A percentile compares a stretch with the other conserved stretches of the same genome.
These are phyloP conservation scores for Aspergillus indologenus DNA, from an alignment of 495 filamentous ascomycete genomes.

Conservation along the genomic window DNA sequence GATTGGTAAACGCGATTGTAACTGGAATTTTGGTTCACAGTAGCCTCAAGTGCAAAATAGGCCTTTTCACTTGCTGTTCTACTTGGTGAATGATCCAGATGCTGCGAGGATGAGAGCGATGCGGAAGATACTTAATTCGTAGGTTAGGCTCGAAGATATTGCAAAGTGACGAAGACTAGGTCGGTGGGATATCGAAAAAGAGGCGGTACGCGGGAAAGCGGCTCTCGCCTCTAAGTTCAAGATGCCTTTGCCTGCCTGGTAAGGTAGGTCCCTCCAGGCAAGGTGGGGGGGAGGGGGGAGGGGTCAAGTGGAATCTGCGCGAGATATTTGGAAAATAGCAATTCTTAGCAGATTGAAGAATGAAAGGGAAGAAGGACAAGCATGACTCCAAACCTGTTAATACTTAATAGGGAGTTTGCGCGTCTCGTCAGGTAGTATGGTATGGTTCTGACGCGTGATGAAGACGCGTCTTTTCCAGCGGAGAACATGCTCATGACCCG, in stretches of 20 bases:
- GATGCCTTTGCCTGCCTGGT: conserved; percentile 18
- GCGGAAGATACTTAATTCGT: not conserved
- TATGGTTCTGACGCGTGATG: conserved; percentile 32
- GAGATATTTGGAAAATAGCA: conserved; percentile 23
- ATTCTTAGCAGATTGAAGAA: conserved; percentile 26
- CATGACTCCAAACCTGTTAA: conserved; percentile 11
- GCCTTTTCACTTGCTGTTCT: not conserved
- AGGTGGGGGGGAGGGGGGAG: conserved; percentile 18
- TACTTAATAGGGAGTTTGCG: conserved; percentile 5
- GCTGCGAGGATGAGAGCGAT: not conserved
- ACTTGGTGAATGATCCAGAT: not conserved
- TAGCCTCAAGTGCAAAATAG: not conserved
- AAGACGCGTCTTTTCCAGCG: conserved; percentile 27
- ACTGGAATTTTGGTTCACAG: not conserved
- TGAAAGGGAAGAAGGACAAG: conserved; percentile 22
- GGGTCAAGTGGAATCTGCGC: conserved; percentile 8
- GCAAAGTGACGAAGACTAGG: conserved; percentile 1
- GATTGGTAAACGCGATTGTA: not conserved
- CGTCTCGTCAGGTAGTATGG: conserved; percentile 18
- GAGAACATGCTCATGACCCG: not conserved
- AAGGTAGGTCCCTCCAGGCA: conserved; percentile 20
- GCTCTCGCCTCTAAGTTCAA: conserved; percentile 21
- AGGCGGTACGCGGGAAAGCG: conserved; percentile 20
- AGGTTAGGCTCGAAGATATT: not conserved
- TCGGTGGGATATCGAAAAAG: conserved; percentile 12